Evolutionary conservation across 1,139 yeast species (phyloP), one percentile per base, ranked within the genome.

Genomic region (Yamadazyma aaseri): DNA sequence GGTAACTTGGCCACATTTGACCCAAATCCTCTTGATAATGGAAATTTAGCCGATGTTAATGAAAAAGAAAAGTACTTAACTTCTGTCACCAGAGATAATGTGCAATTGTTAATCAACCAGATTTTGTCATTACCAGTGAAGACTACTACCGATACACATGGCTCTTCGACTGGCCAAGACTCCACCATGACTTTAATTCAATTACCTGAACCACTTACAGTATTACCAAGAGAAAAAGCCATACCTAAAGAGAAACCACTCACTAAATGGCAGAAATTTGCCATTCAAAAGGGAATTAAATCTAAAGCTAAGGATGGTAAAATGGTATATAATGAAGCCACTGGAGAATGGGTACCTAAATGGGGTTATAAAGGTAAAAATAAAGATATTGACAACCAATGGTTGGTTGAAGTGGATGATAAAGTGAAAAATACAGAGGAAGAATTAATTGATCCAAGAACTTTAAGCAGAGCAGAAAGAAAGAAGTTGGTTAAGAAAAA

Each of bases 291-390:
- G 70, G 97, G 97, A 50, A 94, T 94, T 58, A 74, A 84, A 63
- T 76, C 95, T 61, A 89, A 86, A 71, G 86, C 86, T 46, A 89
- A 82, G 61, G 84, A 86, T 24, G 97, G 96, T 33, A 92, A 87
- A 66, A 71, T 83, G 77, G 90, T 86, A 2, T 94, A 68, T 52
- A 96, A 92, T 58, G 97, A 94, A 61, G 94, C 76, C 29, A 65
- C 76, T 18, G 92, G 92, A 33, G 90, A 89, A 62, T 94, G 98
- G 98, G 96, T 84, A 41, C 94, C 95, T 50, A 90, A 89, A 63
- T 94, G 98, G 98, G 99, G 99, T 40, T 92, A 83, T 68, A 82
- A 85, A 49, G 98, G 98, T 53, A 78, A 79, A 60, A 92, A 92
- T 64, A 92, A 92, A 66, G 78, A 81, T 39, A 56, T 81, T 50